phyloP scores from a whole-genome alignment of 495 filamentous ascomycete genomes.

The Hypoxylon lienhwacheense region DNA sequence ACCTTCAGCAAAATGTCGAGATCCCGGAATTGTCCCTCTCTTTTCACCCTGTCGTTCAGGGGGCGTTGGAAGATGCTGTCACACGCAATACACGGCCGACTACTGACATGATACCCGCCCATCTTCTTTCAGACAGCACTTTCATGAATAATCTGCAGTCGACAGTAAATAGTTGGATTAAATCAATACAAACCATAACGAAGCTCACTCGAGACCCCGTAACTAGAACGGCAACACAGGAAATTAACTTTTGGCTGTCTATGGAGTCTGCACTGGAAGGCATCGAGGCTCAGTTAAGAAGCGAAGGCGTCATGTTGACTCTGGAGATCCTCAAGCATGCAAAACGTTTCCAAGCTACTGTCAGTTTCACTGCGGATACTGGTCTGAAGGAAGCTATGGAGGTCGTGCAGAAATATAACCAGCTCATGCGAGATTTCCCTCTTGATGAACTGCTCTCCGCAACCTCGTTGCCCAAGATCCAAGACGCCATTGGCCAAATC shows the following conservation, averaged over 20 bases:
- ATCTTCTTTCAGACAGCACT: constrained; percentile 75
- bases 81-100: constrained; percentile 64
- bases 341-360: constrained; percentile 93
- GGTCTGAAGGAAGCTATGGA: constrained; percentile 93
- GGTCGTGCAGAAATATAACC: constrained; percentile 96
- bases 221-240: constrained; percentile 87
- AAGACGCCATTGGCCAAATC: constrained; percentile 82
- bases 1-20: constrained; percentile 96
- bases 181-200: constrained; percentile 96
- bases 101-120: constrained; percentile 72
- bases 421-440: constrained; percentile 96
- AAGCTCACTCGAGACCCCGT: constrained; percentile 87
- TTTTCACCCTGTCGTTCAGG: constrained; percentile 83
- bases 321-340: constrained; percentile 92
- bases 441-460: constrained; percentile 92
- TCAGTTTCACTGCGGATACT: constrained; percentile 94
- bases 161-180: constrained; percentile 94
- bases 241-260: constrained; percentile 97
- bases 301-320: constrained; percentile 87
- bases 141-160: constrained; percentile 94
- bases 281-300: constrained; percentile 82
- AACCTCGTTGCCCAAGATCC: constrained; percentile 84
- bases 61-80: constrained; percentile 73
- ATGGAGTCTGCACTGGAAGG: constrained; percentile 90
- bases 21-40: constrained; percentile 87